Evolutionary conservation across 108 stramenopile species (phyloP).

Genomic region (Cyclotella choctawhatcheeana): DNA sequence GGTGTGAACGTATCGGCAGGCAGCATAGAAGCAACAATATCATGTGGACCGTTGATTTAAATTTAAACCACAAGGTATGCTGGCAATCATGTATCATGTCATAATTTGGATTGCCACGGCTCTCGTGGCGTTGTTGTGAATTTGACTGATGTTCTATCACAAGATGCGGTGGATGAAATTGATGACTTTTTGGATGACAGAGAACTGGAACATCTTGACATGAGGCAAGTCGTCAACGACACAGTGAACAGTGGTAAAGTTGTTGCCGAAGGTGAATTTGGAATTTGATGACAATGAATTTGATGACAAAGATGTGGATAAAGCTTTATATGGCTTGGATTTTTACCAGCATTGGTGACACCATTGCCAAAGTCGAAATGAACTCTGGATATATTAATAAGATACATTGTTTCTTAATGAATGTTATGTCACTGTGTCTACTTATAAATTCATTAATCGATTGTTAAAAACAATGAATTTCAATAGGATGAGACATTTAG

Average conservation of each 20-base stretch:
- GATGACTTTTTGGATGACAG: conserved; percentile 53
- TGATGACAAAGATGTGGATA: conserved; percentile 4
- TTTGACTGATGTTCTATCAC: conserved; percentile 43
- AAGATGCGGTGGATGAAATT: conserved; percentile 47
- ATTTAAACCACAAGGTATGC: conserved; percentile 48
- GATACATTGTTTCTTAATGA: too few species aligned
- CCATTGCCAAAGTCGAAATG: too few species aligned
- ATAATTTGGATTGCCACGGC: conserved; percentile 79
- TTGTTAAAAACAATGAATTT: too few species aligned
- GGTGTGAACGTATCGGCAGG: conserved; percentile 54
- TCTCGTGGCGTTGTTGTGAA: conserved; percentile 40
- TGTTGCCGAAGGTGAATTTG: not conserved
- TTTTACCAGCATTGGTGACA: too few species aligned
- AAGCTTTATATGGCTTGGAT: not conserved
- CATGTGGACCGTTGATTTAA: conserved; percentile 81
- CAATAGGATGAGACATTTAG: too few species aligned
- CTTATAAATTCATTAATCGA: too few species aligned
- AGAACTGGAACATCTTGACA: conserved; percentile 42
- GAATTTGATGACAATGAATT: conserved; percentile 18
- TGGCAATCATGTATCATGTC: conserved; percentile 77
- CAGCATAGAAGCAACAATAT: conserved; percentile 76
- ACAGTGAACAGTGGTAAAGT: too few species aligned
- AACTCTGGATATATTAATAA: too few species aligned
- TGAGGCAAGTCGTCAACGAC: conserved; percentile 6
- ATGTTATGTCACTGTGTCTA: too few species aligned